Base-by-base conservation (phyloP, 2,329 filamentous ascomycete genomes). In the Aureobasidium sp. region DNA sequence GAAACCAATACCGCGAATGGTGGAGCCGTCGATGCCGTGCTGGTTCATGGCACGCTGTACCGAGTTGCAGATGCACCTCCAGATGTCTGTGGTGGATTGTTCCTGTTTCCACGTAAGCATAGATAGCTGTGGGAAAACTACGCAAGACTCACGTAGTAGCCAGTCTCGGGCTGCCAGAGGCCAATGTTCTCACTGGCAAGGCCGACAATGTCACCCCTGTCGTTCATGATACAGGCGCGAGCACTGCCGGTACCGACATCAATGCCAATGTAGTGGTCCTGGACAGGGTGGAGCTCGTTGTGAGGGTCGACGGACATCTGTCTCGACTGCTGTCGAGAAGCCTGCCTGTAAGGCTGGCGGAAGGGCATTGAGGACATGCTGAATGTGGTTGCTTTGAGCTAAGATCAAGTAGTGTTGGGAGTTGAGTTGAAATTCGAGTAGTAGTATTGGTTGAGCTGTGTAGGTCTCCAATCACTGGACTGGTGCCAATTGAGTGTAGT, bases 71-170 rank as follows among this genome's bases (percentile, higher is more conserved):
- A 99, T 96, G 76, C 91, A 93, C 66, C 86, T 83, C 94, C 94
- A 99, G 71, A 99, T 99, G 74, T 99, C 90, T 56, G 86, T 90
- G 0, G 94, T 97, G 17, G 93, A 97, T 93, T 99, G 94, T 79
- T 99, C 94, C 91, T 88, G 64, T 9, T 15, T 17, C 33, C 15
- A 0, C 11, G 24, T 57, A 2, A 57, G 44, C 35, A 15, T 3
- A 0, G 2, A 5, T 39, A 9, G 4, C 11, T 33, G 3, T 1
- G 3, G 3, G 6, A 11, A 57, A 17, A 33, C 19, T 49, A 7
- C 14, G 22, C 39, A n/a, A 27, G 33, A 66, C 73, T 59, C 72
- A 82, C 80, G 70, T 82, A 82, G 73, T 80, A 82, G 31, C 80
- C 79, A 31, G 78, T 79, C 69, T 81, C 77, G 63, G 78, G 79